Conservation (phyloP, 2,329 filamentous ascomycete species). For the Xylariaceae sp. region DNA sequence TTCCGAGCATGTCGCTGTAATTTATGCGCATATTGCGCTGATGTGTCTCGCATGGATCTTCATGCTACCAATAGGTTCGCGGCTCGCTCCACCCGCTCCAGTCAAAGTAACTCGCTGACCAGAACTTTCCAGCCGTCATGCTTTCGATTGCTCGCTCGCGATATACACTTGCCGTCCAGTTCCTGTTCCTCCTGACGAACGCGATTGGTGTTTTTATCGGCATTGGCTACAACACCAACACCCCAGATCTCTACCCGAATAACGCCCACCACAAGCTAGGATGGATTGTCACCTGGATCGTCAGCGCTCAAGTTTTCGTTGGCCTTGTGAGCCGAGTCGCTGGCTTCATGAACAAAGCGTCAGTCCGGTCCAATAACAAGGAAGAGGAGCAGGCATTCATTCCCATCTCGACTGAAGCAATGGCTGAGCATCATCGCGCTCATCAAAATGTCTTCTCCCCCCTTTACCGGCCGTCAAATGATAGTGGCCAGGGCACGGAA, state of each 20-base stretch:
- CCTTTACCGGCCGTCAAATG: conserved; percentile 59
- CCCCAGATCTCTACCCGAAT: conserved; percentile 79
- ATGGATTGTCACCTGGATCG: conserved; percentile 75
- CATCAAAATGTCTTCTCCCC: conserved; percentile 33
- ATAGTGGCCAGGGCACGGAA: conserved; percentile 73
- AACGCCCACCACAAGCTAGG: conserved; percentile 87
- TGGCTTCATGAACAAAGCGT: conserved; percentile 33
- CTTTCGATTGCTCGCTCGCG: conserved; percentile 77
- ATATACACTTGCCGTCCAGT: conserved; percentile 65
- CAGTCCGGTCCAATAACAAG: conserved; percentile 12
- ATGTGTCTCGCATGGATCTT: conserved; percentile 69
- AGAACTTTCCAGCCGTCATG: conserved; percentile 63
- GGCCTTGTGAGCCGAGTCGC: conserved; percentile 61
- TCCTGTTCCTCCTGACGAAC: conserved; percentile 63
- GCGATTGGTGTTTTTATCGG: conserved; percentile 60
- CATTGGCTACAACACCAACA: conserved; percentile 72
- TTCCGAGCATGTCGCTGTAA: conserved; percentile 33
- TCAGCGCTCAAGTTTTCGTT: conserved; percentile 66
- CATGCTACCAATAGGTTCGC: conserved; percentile 61
- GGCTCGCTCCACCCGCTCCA: background rate
- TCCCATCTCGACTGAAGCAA: conserved; percentile 54
- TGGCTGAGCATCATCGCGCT: conserved; percentile 47
- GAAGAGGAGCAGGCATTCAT: conserved; percentile 58
- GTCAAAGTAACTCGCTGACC: conserved; percentile 12
- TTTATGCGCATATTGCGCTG: conserved; percentile 59